These are phyloP conservation scores for Diutina ranongensis DNA, from an alignment of 1,139 yeast genomes.

Conservation along the genomic window DNA sequence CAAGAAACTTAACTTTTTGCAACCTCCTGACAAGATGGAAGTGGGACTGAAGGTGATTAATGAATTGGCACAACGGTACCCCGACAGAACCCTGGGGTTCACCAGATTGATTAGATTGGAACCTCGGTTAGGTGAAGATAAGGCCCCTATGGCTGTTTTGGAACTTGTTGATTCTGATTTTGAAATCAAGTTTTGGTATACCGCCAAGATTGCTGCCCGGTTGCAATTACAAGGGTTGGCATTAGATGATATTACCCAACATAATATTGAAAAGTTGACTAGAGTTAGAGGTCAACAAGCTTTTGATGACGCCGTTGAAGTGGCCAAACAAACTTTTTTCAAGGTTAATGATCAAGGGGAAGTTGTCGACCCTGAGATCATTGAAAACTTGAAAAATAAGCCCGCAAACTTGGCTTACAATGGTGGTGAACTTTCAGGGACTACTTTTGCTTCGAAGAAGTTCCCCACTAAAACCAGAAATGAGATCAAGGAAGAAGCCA, in stretches of 20 bases:
- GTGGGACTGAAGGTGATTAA: slow-evolving; percentile 48
- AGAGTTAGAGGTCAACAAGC: slow-evolving; percentile 39
- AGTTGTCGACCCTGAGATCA: background rate
- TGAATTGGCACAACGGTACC: slow-evolving; percentile 55
- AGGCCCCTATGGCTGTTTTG: slow-evolving; percentile 80
- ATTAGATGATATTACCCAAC: slow-evolving; percentile 48
- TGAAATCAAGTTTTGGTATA: slow-evolving; percentile 67
- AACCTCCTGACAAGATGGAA: slow-evolving; percentile 28
- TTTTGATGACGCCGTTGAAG: slow-evolving; percentile 54
- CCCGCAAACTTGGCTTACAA: slow-evolving; percentile 12
- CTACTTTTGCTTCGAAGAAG: slow-evolving; percentile 25
- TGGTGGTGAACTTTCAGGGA: slow-evolving; percentile 9
- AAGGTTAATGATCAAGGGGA: slow-evolving; percentile 7
- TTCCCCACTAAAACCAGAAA: slow-evolving; percentile 16
- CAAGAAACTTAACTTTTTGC: slow-evolving; percentile 24
- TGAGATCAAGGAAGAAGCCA: background rate
- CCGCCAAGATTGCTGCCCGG: slow-evolving; percentile 75
- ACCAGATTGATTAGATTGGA: slow-evolving; percentile 79
- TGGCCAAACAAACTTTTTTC: slow-evolving; percentile 35
- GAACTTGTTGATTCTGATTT: slow-evolving; percentile 72
- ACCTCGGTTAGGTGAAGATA: slow-evolving; percentile 75
- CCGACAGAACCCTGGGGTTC: slow-evolving; percentile 63
- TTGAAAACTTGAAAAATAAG: slow-evolving; percentile 21
- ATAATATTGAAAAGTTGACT: slow-evolving; percentile 43
- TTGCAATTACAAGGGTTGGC: slow-evolving; percentile 53